These are phyloP conservation scores for Nothomitra cinnamomea DNA, from an alignment of 2,329 filamentous ascomycete genomes.

Conservation along the genomic window DNA sequence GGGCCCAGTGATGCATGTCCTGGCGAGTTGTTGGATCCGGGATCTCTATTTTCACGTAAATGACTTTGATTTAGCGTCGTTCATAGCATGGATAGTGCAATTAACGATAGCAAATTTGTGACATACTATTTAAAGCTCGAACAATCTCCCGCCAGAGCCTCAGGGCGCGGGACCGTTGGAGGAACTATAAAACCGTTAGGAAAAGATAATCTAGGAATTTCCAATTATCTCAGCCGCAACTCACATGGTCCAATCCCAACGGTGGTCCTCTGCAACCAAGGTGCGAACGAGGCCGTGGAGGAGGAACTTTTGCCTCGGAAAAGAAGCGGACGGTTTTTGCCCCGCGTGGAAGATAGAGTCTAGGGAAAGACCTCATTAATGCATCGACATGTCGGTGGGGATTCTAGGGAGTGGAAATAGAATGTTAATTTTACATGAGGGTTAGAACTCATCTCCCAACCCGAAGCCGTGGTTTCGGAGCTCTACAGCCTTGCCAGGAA, in stretches of 20 bases:
- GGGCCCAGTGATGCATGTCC: constrained; percentile 31
- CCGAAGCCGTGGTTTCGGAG: too few species aligned
- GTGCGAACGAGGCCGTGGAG: background rate
- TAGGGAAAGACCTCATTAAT: background rate
- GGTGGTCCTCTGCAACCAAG: background rate
- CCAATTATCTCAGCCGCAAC: background rate
- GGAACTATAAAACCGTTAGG: constrained; percentile 22
- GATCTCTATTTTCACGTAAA: constrained; percentile 14
- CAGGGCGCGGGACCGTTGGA: constrained; percentile 29
- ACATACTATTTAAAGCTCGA: constrained; percentile 13
- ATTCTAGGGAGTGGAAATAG: background rate
- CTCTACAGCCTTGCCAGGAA: too few species aligned
- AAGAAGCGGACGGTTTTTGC: background rate
- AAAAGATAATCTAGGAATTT: background rate
- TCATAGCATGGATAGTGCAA: too few species aligned
- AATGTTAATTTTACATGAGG: too few species aligned
- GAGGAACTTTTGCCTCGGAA: background rate
- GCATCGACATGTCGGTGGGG: background rate
- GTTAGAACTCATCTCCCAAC: too few species aligned
- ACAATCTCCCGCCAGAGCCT: constrained; percentile 31
- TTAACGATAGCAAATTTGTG: too few species aligned
- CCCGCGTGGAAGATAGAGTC: background rate
- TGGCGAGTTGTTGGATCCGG: constrained; percentile 19
- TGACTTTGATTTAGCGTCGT: background rate
- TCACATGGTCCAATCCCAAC: constrained; percentile 3